Evolutionary conservation across 352 stramenopile species (phyloP).

Genomic region (Phytophthora constricta): DNA sequence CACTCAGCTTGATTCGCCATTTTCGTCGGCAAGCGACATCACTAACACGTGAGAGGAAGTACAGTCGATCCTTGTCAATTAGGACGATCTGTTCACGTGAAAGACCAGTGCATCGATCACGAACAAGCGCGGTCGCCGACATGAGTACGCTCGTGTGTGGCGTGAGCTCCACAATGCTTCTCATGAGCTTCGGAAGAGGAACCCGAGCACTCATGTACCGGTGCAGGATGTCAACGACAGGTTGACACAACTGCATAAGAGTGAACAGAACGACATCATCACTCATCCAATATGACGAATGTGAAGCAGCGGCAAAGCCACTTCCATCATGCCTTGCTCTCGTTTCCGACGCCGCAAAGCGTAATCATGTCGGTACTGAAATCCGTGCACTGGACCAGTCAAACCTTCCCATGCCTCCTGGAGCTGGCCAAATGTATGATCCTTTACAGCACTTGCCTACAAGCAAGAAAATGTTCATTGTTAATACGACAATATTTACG

Average conservation of each 20-base stretch:
- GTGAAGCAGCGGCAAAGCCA: constrained; percentile 78
- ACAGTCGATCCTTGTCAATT: constrained; percentile 76
- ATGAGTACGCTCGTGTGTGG: constrained; percentile 71
- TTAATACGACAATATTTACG: neutral
- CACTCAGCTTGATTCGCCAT: constrained; percentile 68
- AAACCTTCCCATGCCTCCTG: constrained; percentile 79
- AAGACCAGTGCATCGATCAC: constrained; percentile 78
- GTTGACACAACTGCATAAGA: constrained; percentile 86
- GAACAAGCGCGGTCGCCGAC: constrained; percentile 77
- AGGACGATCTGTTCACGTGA: constrained; percentile 78
- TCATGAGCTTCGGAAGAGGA: constrained; percentile 75
- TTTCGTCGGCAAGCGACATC: constrained; percentile 77
- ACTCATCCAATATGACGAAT: constrained; percentile 92
- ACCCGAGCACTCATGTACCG: constrained; percentile 81
- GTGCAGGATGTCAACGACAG: constrained; percentile 81
- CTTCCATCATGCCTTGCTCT: constrained; percentile 88
- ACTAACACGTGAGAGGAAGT: constrained; percentile 62
- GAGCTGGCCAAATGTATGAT: constrained; percentile 75
- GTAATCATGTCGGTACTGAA: constrained; percentile 83
- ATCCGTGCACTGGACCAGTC: constrained; percentile 75
- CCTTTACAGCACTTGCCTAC: constrained; percentile 68
- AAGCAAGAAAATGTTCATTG: neutral
- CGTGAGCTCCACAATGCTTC: constrained; percentile 82
- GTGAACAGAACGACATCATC: constrained; percentile 89
- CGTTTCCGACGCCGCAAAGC: constrained; percentile 76